phyloP scores from a whole-genome alignment of 371 early-diverging fungal species.

The Actinomortierella ambigua region DNA sequence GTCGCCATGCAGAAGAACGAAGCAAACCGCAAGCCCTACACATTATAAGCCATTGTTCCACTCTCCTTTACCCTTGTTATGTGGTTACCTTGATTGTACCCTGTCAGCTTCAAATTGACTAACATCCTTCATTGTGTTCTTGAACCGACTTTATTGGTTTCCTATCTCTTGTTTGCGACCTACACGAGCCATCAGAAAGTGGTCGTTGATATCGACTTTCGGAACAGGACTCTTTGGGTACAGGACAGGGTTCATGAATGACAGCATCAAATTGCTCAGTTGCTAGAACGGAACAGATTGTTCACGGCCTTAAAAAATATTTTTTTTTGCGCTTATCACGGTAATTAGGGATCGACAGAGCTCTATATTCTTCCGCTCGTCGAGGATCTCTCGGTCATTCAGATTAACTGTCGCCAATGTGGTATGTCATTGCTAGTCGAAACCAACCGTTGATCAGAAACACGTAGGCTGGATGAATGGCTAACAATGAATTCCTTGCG shows the following conservation, averaged over 20 bases:
- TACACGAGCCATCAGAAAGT: conserved; percentile 52
- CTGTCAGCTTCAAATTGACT: not conserved
- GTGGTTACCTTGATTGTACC: not conserved
- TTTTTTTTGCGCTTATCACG: not conserved
- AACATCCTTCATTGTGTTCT: not conserved
- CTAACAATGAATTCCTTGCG: not conserved
- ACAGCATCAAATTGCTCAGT: not conserved
- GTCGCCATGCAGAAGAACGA: conserved; percentile 33
- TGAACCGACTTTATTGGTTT: too few relatives aligned
- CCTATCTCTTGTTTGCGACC: not conserved
- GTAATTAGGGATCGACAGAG: conserved; percentile 63
- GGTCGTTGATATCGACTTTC: conserved; percentile 58
- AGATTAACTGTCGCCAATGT: conserved; percentile 68
- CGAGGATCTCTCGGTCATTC: conserved; percentile 51
- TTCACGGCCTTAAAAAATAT: not conserved
- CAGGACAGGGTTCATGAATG: too few relatives aligned
- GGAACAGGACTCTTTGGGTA: conserved; percentile 39
- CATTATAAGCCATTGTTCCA: conserved; percentile 35
- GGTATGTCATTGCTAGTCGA: conserved; percentile 55
- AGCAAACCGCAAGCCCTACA: conserved; percentile 25
- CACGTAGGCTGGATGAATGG: conserved; percentile 1
- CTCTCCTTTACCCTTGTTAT: not conserved
- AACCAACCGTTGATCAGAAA: too few relatives aligned
- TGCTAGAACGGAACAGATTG: not conserved
- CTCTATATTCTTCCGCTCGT: conserved; percentile 61